Evolutionary conservation across 495 filamentous ascomycete species (phyloP).

Genomic region (Achaetomiella virescens): DNA sequence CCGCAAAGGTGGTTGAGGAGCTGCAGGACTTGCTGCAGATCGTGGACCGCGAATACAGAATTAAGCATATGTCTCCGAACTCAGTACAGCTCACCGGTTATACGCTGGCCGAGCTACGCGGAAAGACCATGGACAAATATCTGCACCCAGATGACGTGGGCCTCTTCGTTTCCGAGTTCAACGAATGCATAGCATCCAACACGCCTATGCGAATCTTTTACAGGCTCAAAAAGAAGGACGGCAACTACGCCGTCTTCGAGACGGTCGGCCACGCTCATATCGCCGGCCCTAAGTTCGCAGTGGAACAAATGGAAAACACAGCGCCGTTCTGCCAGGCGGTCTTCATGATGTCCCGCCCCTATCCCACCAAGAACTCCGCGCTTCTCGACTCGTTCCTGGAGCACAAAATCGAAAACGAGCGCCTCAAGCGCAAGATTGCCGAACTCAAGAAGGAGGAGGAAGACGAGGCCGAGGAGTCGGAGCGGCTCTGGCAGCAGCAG

Average conservation of each 20-base stretch:
- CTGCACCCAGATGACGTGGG: conserved; percentile 85
- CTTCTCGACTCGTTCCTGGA: conserved; percentile 91
- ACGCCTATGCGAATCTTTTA: conserved; percentile 82
- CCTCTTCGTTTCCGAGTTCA: conserved; percentile 82
- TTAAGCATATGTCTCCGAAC: conserved; percentile 80
- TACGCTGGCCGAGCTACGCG: conserved; percentile 59
- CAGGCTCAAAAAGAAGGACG: conserved; percentile 72
- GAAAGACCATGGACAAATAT: conserved; percentile 67
- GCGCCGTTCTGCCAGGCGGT: conserved; percentile 76
- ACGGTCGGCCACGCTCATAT: conserved; percentile 89
- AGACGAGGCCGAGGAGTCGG: conserved; percentile 58
- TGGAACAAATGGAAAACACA: conserved; percentile 54
- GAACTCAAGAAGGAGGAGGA: conserved; percentile 82
- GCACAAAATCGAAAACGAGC: conserved; percentile 96
- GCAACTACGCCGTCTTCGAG: conserved; percentile 73
- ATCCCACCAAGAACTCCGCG: conserved; percentile 78
- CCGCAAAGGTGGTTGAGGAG: conserved; percentile 81
- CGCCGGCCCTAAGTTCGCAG: conserved; percentile 55
- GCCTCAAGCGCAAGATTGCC: conserved; percentile 72
- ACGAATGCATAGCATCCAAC: conserved; percentile 81
- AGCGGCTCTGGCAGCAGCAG: conserved; percentile 46
- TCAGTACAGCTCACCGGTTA: conserved; percentile 73
- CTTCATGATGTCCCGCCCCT: conserved; percentile 90
- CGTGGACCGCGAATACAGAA: conserved; percentile 72
- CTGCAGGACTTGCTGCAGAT: conserved; percentile 85